Conservation (phyloP, 306 rosid species). For the Quercus berberidifolia region DNA sequence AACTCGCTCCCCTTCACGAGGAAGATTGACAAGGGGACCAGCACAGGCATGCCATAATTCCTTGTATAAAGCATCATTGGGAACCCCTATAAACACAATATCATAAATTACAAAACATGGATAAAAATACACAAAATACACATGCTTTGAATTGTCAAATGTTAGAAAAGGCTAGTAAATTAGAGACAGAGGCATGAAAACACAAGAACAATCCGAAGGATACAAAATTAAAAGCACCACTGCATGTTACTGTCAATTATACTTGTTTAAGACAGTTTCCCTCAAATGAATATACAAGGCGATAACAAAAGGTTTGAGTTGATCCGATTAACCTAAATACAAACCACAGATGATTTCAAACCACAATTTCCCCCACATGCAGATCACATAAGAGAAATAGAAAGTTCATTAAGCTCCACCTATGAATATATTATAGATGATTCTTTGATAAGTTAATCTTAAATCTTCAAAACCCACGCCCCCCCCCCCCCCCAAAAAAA, state of each 20-base stretch:
- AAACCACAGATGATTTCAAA: not conserved
- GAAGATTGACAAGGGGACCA: conserved; percentile 97
- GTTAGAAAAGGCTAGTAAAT: not conserved
- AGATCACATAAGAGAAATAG: not conserved
- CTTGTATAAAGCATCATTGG: conserved; percentile 77
- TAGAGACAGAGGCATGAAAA: not conserved
- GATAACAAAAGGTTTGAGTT: not conserved
- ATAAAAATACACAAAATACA: not conserved
- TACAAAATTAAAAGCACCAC: not conserved
- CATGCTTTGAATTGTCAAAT: not conserved
- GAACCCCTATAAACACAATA: conserved; percentile 40
- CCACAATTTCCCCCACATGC: not conserved
- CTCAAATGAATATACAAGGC: not conserved
- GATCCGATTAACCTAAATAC: not conserved
- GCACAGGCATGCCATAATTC: conserved; percentile 99
- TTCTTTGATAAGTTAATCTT: not conserved
- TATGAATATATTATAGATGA: not conserved
- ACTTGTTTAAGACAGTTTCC: not conserved
- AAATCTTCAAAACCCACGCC: not conserved
- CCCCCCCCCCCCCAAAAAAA: not conserved
- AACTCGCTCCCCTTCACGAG: conserved; percentile 84
- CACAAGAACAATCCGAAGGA: not conserved
- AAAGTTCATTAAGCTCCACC: not conserved
- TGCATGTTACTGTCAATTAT: not conserved
- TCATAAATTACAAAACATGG: not conserved